phyloP scores from a whole-genome alignment of 2,329 filamentous ascomycete genomes.

The Tympanopsis confertula region DNA sequence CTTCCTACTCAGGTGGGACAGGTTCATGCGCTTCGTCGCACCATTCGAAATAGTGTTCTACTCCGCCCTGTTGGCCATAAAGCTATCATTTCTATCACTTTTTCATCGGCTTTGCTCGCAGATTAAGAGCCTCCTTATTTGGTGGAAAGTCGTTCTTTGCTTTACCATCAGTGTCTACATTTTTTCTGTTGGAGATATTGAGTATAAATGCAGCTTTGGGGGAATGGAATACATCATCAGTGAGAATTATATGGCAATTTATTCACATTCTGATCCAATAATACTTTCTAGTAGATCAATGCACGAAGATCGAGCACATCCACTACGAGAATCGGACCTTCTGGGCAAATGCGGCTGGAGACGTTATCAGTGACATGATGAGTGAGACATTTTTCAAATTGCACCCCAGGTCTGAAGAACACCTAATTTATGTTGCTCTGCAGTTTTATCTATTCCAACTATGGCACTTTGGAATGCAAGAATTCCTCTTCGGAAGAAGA shows the following conservation, averaged over 20 bases:
- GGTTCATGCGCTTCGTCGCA: no score
- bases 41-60: no score
- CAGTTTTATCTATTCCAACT: constrained; percentile 5
- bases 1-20: no score
- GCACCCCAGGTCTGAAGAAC: no score
- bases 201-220: constrained; percentile 1
- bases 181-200: background rate
- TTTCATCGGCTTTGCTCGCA: constrained; percentile 4
- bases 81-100: constrained; percentile 4
- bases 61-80: constrained; percentile 2
- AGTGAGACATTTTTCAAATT: background rate
- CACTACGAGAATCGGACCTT: background rate
- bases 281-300: no score
- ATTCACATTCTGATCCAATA: no score
- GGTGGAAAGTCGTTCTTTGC: constrained; percentile 5
- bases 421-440: no score
- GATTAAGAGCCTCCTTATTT: background rate
- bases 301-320: background rate
- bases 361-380: constrained; percentile 3
- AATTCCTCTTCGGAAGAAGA: constrained; percentile 5
- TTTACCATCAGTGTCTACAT: constrained; percentile 2
- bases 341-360: constrained; percentile 1
- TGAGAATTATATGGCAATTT: no score
- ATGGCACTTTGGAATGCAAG: constrained; percentile 5
- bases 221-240: background rate